These are phyloP conservation scores for Fusarium sarcochroum DNA, from an alignment of 2,329 filamentous ascomycete genomes.

Conservation along the genomic window DNA sequence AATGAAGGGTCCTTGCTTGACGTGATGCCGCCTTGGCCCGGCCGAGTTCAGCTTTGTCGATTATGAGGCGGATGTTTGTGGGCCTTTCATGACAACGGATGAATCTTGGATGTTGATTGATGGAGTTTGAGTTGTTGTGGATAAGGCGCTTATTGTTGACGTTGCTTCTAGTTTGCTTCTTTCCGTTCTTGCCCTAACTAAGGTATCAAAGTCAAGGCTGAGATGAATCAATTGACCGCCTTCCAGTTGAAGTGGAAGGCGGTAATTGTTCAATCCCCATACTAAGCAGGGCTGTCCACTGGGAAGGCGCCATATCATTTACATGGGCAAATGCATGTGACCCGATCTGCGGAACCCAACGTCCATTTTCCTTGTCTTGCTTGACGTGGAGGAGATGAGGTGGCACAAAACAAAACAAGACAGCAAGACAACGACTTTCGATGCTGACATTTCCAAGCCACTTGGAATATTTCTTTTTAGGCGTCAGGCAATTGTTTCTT, in stretches of 20 bases:
- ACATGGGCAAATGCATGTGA: constrained; percentile 49
- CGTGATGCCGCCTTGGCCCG: constrained; percentile 27
- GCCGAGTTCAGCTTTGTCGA: constrained; percentile 44
- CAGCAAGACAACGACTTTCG: constrained; percentile 8
- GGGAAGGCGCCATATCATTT: constrained; percentile 41
- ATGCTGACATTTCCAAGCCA: constrained; percentile 28
- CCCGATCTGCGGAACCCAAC: constrained; percentile 41
- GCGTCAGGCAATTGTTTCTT: constrained; percentile 10
- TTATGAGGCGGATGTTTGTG: constrained; percentile 42
- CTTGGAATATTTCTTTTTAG: constrained; percentile 4
- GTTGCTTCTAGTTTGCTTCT: neutral
- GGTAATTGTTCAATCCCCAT: constrained; percentile 33
- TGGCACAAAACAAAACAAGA: constrained; percentile 27
- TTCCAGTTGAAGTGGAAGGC: constrained; percentile 13
- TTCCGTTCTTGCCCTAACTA: constrained; percentile 1
- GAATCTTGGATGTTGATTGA: constrained; percentile 17
- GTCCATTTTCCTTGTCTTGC: constrained; percentile 1
- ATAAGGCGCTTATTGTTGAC: neutral
- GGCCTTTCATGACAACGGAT: constrained; percentile 32
- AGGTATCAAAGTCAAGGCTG: constrained; percentile 1
- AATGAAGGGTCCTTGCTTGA: constrained; percentile 33
- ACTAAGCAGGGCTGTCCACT: constrained; percentile 37
- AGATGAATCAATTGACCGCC: constrained; percentile 33
- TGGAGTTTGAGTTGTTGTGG: constrained; percentile 6
- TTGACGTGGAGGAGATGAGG: constrained; percentile 34